Base-by-base conservation (phyloP, 768 basidiomycete genomes). In the Lactarius evosmus region DNA sequence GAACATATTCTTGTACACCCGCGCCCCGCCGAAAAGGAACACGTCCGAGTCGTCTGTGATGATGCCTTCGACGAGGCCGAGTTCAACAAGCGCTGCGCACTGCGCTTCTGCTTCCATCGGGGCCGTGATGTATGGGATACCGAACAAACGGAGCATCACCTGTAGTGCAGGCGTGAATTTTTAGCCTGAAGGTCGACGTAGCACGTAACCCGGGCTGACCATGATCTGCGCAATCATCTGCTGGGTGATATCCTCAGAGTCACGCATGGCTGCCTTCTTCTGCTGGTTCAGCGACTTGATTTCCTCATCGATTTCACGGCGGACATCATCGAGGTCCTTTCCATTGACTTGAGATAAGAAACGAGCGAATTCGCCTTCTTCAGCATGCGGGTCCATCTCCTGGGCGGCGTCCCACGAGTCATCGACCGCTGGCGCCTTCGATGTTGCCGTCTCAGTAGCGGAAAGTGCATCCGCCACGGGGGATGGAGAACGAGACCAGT, bases 31-130 rank as follows among this genome's bases (percentile, higher is more conserved):
- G 69, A 99, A 99, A 55, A 99, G 86, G 76, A 99, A 99, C 55
- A 98, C 95, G 72, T 99, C 97, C 5, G 94, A 97, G 75, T 99
- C 97, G 74, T 99, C 97, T 0, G 97, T 99, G 73, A 99, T 98
- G 60, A 99, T 90, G 0, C 97, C 97, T 67, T 99, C 95, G 40
- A 97, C 96, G 32, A 98, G 81, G 17, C 87, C 85, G 16, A 98
- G 80, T 5, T 84, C 78, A 8, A 93, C 87, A 9, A 99, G 86
- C 69, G 93, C 88, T 0, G 97, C 96, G 71, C 97, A 99, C 74
- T 99, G 97, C 0, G 97, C 97, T 75, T 99, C 97, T 49, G 97
- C 97, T 80, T 99, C 97, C 93, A 96, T 96, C 2, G 97, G 97
- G 2, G 97, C 97, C 4, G 95, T 97, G 70, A 98, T 92, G 71